A percentile compares a stretch with the other conserved stretches of the same genome.
Evolutionary conservation across 2,329 filamentous ascomycete genomes (phyloP).

Genomic region (Blumeria hordei): DNA sequence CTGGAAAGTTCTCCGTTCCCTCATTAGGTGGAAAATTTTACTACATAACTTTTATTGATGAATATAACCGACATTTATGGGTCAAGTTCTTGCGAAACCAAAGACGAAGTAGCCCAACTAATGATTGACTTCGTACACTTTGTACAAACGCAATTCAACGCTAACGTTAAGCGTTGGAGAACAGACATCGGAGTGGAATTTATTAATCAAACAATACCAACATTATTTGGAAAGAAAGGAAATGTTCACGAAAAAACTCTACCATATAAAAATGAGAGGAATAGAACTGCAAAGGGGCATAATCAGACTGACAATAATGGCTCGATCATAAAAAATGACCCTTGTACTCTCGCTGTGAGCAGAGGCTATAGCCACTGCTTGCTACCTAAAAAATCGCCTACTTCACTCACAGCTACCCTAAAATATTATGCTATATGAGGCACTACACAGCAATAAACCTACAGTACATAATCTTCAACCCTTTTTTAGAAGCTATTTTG

Average conservation of each 20-base stretch:
- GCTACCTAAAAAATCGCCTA: neutral
- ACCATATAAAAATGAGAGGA: neutral
- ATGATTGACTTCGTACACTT: neutral
- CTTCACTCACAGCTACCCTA: neutral
- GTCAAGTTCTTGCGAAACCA: neutral
- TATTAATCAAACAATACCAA: neutral
- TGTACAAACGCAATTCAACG: neutral
- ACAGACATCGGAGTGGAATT: neutral
- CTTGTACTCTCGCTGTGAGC: neutral
- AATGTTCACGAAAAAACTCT: neutral
- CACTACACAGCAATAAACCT: neutral
- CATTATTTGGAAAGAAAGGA: neutral
- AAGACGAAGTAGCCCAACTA: neutral
- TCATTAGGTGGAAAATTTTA: neutral
- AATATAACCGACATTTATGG: neutral
- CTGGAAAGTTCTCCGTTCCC: neutral
- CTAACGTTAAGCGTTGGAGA: neutral
- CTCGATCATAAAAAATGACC: neutral
- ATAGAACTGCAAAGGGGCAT: neutral
- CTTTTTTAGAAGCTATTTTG: neutral
- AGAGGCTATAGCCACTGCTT: neutral
- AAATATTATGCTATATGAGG: neutral
- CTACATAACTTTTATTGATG: neutral
- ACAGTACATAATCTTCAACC: neutral
- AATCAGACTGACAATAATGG: conserved; percentile 1